phyloP scores from a whole-genome alignment of 345 rosid species.

The Eucalyptus sp. region DNA sequence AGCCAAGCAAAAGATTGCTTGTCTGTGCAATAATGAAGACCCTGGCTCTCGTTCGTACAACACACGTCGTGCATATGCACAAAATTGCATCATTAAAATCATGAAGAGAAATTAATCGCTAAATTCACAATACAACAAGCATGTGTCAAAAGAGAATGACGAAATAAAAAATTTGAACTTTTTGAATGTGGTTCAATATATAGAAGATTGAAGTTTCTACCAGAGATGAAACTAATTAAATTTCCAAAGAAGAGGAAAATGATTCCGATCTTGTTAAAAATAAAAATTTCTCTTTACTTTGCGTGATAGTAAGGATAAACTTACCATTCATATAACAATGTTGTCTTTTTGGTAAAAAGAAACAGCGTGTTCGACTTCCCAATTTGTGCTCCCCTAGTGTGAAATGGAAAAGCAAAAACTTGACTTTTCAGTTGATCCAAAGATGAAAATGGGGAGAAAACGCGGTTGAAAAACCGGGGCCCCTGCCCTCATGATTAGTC shows the following conservation, averaged over 20 bases:
- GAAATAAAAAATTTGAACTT: neutral
- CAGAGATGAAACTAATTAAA: neutral
- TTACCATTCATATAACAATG: neutral
- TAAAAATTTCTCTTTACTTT: neutral
- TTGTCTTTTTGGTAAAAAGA: neutral
- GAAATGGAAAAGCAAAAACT: neutral
- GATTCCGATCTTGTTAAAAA: neutral
- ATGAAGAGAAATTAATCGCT: neutral
- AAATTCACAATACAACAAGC: neutral
- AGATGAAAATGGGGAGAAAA: neutral
- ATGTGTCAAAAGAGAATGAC: neutral
- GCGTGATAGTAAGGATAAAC: neutral
- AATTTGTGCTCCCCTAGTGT: neutral
- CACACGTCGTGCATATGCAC: neutral
- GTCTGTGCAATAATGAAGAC: neutral
- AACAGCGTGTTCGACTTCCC: neutral
- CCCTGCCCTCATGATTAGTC: neutral
- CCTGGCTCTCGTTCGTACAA: neutral
- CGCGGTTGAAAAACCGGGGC: neutral
- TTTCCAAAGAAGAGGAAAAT: neutral
- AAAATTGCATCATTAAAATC: neutral
- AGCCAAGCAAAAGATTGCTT: neutral
- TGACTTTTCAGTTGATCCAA: neutral
- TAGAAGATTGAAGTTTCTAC: neutral
- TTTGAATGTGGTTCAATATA: neutral